Conservation (phyloP, 2,329 filamentous ascomycete species). For the Fusarium sp. region DNA sequence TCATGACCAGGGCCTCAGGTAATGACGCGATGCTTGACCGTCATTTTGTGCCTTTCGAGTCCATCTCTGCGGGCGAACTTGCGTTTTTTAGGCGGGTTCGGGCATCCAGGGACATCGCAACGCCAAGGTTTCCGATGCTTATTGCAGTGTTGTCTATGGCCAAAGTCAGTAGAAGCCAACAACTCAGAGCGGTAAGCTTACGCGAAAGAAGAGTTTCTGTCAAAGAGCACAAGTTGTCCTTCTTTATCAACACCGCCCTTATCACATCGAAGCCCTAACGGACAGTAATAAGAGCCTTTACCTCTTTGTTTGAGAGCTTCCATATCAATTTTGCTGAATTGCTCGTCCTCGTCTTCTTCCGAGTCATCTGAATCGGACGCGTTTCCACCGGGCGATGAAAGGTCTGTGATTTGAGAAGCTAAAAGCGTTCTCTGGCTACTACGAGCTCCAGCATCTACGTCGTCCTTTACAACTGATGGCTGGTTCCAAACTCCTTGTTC, state of each 20-base stretch:
- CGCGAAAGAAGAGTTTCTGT: constrained; percentile 61
- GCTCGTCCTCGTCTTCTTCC: constrained; percentile 54
- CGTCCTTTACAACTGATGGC: constrained; percentile 32
- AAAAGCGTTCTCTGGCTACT: constrained; percentile 46
- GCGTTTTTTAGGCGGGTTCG: constrained; percentile 60
- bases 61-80: constrained; percentile 61
- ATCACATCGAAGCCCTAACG: constrained; percentile 55
- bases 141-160: constrained; percentile 59
- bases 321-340: constrained; percentile 57
- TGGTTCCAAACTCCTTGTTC: constrained; percentile 39
- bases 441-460: constrained; percentile 43
- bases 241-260: constrained; percentile 60
- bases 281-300: constrained; percentile 58
- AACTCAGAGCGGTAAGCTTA: constrained; percentile 45
- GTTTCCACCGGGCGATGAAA: constrained; percentile 34
- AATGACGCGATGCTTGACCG: constrained; percentile 57
- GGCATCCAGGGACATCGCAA: constrained; percentile 58
- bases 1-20: constrained; percentile 44
- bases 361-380: constrained; percentile 53
- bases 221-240: constrained; percentile 58
- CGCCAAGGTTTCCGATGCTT: constrained; percentile 61
- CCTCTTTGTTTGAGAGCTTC: constrained; percentile 58
- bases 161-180: constrained; percentile 37
- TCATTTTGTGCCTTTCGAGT: constrained; percentile 59
- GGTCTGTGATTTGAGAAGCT: constrained; percentile 39